Base-by-base conservation (phyloP, 768 basidiomycete genomes). In the Agrocybe chaxingu region DNA sequence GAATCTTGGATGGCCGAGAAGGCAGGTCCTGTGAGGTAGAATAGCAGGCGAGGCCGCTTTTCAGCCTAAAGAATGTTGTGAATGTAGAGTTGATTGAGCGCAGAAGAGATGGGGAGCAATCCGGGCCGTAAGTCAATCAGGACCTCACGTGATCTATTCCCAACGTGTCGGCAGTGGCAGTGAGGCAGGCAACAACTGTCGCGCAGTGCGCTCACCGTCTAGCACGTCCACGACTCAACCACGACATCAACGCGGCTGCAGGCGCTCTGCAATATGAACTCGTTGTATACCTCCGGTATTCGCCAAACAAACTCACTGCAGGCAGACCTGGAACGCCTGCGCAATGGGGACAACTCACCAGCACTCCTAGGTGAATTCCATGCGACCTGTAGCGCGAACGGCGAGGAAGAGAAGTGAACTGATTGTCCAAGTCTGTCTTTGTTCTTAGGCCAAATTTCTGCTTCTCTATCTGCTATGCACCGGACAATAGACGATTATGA, bases 401-500 rank as follows among this genome's bases (percentile, higher is more conserved):
- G n/a, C 37, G 11, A 3, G 30, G 32, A 30, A 45, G 37, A 47
- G 52, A 45, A 29, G 50, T 56, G 45, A 55, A 53, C 48, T 51
- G 50, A 60, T 53, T 51, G 46, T 36, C 42, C 43, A 52, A 55
- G 46, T 34, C n/a, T 42, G 50, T 52, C 53, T 55, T 54, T 60
- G 69, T 67, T 35, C 49, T n/a, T 75, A 95, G 95, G 95, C 68
- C 96, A 98, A 80, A 93, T 99, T 69, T 91, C 92, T 31, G 94
- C 95, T n/a, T 94, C 92, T 7, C 75, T 99, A n/a, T 83, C 92
- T 24, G 94, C 93, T 2, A 86, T 98, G 80, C 86, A 90, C 44
- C 74, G 97, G 50, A 94, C 97, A 47, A 86, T 98, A 55, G 95
- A 98, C 53, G 97, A 99, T 63, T 98, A 96, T 63, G 95, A 98